Percentiles rank a stretch among this genome's conserved stretches.
Conservation (phyloP, 805 yeast species). For the Kazachstania bromeliacearum region DNA sequence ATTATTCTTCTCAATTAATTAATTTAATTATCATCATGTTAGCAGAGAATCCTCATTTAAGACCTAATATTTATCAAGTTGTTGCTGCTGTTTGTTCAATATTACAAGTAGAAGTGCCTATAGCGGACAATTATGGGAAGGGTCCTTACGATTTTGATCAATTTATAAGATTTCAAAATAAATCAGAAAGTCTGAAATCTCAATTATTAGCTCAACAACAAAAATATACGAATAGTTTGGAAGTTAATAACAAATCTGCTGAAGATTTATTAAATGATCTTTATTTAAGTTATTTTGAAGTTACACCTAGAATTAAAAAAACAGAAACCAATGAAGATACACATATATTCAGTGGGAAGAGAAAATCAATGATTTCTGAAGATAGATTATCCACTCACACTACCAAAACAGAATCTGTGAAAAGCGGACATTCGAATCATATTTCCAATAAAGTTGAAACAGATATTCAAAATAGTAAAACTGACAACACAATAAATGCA, state of each 20-base stretch:
- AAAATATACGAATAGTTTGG: conserved; percentile 9
- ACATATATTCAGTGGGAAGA: conserved; percentile 1
- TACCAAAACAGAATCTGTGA: conserved; percentile 3
- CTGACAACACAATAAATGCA: not conserved
- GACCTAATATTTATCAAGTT: conserved; percentile 87
- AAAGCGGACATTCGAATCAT: conserved; percentile 1
- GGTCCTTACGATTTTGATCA: conserved; percentile 53
- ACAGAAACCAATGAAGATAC: not conserved
- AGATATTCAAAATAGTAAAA: not conserved
- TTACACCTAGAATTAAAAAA: conserved; percentile 14
- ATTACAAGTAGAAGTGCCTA: conserved; percentile 45
- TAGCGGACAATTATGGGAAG: conserved; percentile 32
- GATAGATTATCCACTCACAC: conserved; percentile 6
- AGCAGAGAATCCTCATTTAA: conserved; percentile 67
- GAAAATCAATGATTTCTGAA: conserved; percentile 6
- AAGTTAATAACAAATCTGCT: conserved; percentile 6
- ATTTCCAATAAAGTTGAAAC: conserved; percentile 2
- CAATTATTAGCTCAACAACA: conserved; percentile 19
- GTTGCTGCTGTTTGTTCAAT: conserved; percentile 52
- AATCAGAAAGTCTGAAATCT: conserved; percentile 20
- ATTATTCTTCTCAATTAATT: conserved; percentile 60
- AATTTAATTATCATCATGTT: conserved; percentile 70
- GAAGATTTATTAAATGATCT: conserved; percentile 16
- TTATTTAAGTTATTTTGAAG: conserved; percentile 21
- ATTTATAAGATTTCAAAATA: conserved; percentile 41